Evolutionary conservation across 129 eudicot species (phyloP), one percentile per base, ranked within the genome.

Genomic region (Silybum marianum): DNA sequence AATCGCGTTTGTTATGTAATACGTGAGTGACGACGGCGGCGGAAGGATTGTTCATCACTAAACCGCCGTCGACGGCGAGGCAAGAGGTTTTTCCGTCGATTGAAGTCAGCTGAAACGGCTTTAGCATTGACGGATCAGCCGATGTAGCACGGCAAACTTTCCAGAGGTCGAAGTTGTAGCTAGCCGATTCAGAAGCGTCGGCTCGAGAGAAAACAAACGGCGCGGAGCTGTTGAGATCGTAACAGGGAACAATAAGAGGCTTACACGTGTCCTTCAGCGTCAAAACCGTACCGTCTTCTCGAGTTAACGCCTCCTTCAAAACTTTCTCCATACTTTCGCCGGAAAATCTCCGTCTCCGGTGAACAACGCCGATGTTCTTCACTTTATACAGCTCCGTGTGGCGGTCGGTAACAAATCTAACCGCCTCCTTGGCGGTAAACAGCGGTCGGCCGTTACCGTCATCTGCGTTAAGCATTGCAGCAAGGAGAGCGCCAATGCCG

Each of bases 161-260:
- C 99, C 98, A 93, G 1, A 95, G 97, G 77, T 93, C 93, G 75
- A 93, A 95, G 66, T 95, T 86, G 77, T 39, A 91, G 77, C 98
- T 88, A 18, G 84, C 76, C 28, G 95, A 89, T 77, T 88, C 95
- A 4, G 83, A 69, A 2, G 99, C 99, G 68, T 91, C 99, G 54
- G 99, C 98, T 34, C 97, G 86, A 1, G 99, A 95, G 88, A 95
- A 95, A 11, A 95, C 99, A 48, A 95, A 95, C 63, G 99, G 99
- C 44, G 98, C 99, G 9, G 95, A 81, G 78, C 87, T 95, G 74
- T 85, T 88, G 18, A 93, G 80, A 69, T 95, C 99, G 38, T 81
- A 95, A 88, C 99, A 95, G 1, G 99, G 99, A 1, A 95, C 85
- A 9, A 95, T 95, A 11, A 93, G 74, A 9, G 99, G 98, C 91